A percentile compares a stretch with the other conserved stretches of the same genome.
phyloP scores from a whole-genome alignment of 2,329 filamentous ascomycete species.

The Macrophomina pseudophaseolina region DNA sequence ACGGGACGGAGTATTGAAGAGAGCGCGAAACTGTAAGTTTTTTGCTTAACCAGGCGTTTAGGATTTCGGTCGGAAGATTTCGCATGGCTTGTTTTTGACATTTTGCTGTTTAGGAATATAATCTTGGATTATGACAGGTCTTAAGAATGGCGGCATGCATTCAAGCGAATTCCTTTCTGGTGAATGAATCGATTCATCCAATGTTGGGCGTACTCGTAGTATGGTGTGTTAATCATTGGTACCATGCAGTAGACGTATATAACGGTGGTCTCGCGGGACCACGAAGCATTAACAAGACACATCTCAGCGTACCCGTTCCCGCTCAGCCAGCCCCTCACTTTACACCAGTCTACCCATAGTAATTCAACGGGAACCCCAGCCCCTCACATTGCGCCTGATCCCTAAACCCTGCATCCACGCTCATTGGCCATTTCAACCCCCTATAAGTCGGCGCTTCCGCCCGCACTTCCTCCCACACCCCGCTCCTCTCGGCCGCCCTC shows the following conservation, averaged over 20 bases:
- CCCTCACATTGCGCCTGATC: constrained; percentile 37
- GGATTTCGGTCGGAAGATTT: background rate
- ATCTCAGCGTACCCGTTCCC: background rate
- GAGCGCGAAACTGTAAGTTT: constrained; percentile 27
- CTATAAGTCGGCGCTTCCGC: constrained; percentile 29
- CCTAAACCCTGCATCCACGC: constrained; percentile 31
- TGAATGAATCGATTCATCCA: no score
- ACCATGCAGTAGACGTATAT: no score
- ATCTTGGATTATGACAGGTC: background rate
- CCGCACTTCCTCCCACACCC: constrained; percentile 31
- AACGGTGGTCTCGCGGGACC: no score
- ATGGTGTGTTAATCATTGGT: no score
- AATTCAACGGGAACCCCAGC: constrained; percentile 34
- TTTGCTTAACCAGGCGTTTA: background rate
- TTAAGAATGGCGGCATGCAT: background rate
- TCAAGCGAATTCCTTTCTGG: no score
- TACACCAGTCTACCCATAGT: constrained; percentile 29
- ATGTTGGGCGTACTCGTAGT: background rate
- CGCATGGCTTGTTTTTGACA: background rate
- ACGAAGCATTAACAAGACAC: no score
- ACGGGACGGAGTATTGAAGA: background rate
- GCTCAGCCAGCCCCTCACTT: background rate
- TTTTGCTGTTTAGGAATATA: constrained; percentile 1
- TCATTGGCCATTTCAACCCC: constrained; percentile 35
- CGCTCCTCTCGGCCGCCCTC: constrained; percentile 27